Conservation (phyloP, 768 basidiomycete genomes). For the Macrolepiota dolichaula region DNA sequence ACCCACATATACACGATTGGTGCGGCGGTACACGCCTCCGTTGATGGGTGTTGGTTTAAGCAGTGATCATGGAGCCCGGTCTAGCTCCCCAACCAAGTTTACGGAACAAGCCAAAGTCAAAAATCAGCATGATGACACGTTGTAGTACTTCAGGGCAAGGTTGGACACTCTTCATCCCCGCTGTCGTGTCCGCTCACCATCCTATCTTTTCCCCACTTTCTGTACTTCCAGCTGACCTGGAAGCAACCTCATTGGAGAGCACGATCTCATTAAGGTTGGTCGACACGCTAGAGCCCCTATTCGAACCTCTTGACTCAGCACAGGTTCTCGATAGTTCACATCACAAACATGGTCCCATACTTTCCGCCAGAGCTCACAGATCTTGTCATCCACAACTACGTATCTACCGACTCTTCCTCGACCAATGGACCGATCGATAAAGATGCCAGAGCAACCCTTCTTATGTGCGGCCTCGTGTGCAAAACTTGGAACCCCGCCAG, state of each 20-base stretch:
- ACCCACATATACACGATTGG: too few relatives aligned
- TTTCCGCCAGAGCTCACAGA: conserved; percentile 7
- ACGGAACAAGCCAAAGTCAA: background rate
- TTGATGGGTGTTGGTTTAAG: too few relatives aligned
- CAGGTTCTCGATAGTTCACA: background rate
- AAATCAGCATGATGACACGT: background rate
- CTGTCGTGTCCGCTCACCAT: background rate
- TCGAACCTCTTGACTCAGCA: too few relatives aligned
- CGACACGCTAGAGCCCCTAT: too few relatives aligned
- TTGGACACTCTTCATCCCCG: background rate
- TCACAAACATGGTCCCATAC: background rate
- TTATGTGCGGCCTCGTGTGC: conserved; percentile 21
- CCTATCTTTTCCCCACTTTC: background rate
- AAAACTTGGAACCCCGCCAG: conserved; percentile 19
- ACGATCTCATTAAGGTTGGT: background rate
- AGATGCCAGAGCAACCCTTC: conserved; percentile 5
- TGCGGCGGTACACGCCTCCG: too few relatives aligned
- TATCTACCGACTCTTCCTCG: background rate
- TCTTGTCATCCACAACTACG: background rate
- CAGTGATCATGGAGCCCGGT: too few relatives aligned
- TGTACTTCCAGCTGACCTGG: background rate
- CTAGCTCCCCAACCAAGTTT: background rate
- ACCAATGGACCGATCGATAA: background rate
- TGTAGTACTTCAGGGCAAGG: background rate
- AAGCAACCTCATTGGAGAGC: background rate